phyloP scores from a whole-genome alignment of 202 grass and related monocot species.

The Elaeis oleifera region DNA sequence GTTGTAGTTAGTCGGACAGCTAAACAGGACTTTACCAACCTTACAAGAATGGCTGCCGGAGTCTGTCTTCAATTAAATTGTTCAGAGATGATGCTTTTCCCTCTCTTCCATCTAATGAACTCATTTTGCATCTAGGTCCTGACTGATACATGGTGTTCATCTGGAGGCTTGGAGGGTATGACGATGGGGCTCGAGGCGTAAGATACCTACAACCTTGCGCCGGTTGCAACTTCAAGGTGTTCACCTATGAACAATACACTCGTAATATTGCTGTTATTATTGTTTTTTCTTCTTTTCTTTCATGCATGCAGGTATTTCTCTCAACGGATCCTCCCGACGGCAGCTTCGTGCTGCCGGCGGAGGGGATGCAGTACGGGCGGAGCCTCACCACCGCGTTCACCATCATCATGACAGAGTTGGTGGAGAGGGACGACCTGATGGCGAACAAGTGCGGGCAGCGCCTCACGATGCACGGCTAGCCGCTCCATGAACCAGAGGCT shows the following conservation, averaged over 20 bases:
- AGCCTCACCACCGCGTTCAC: constrained; percentile 42
- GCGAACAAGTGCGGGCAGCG: constrained; percentile 82
- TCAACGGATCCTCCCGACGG: constrained; percentile 55
- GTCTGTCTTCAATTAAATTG: constrained; percentile 1
- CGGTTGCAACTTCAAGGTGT: constrained; percentile 61
- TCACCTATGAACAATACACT: constrained; percentile 7
- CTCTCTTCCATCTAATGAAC: background rate
- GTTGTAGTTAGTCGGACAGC: too few species aligned
- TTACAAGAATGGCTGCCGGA: too few species aligned
- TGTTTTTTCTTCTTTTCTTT: background rate
- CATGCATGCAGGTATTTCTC: constrained; percentile 41
- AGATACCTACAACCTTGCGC: constrained; percentile 44
- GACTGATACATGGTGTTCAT: constrained; percentile 37
- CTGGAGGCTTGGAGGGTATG: constrained; percentile 27
- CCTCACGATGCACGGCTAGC: constrained; percentile 73
- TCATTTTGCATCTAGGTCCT: constrained; percentile 21
- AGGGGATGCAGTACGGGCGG: constrained; percentile 48
- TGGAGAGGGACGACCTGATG: constrained; percentile 35
- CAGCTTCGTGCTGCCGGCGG: constrained; percentile 31
- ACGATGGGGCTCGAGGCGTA: constrained; percentile 41
- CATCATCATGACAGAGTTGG: background rate
- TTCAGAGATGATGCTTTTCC: constrained; percentile 11
- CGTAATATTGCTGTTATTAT: background rate
- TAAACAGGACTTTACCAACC: too few species aligned
- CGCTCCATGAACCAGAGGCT: constrained; percentile 87